Base-by-base conservation (phyloP, 345 rosid genomes). In the Melastoma malabathricum region DNA sequence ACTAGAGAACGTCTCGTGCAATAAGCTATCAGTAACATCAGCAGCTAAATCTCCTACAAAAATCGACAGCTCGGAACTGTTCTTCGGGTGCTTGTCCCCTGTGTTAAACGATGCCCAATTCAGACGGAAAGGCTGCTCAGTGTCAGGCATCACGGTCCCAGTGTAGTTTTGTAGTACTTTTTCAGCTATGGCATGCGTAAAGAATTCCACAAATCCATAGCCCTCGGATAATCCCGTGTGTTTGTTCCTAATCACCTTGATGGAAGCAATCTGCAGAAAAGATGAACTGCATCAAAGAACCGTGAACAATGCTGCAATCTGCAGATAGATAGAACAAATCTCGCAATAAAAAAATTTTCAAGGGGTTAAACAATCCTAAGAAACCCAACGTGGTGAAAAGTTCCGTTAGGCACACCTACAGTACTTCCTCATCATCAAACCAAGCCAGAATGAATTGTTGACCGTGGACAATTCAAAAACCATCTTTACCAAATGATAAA, bases 31-130 rank as follows among this genome's bases (percentile, higher is more conserved):
- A 51, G 94, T 86, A 38, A 90, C 98, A 62, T 90, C 98, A 9
- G 89, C 75, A 58, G 96, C 89, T 70, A 90, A 74, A 64, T 90
- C 96, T 46, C 98, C 98, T 17, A 90, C 98, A 72, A 86, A 90
- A 50, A 84, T 70, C 1, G 98, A 90, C 18, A 80, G 80, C 63
- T 90, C 96, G 31, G 87, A 79, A 67, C 78, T 79, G 22, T 69
- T 29, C 6, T 90, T 96, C 0, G 80, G 54, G 68, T 86, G 81
- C 57, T 82, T 84, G 22, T 86, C 90, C 63, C 81, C 86, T 7
- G 84, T 75, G 47, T 86, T 79, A 64, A 86, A 86, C 59, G 89
- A 70, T 47, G 98, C 98, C 96, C 96, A 90, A 70, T 90, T 90
- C 47, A 86, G 68, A 48, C 95, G 89, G 74, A 90, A 90, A 15